Base-by-base conservation (phyloP, 179 eudicot species). In the Actinidia chinensis region DNA sequence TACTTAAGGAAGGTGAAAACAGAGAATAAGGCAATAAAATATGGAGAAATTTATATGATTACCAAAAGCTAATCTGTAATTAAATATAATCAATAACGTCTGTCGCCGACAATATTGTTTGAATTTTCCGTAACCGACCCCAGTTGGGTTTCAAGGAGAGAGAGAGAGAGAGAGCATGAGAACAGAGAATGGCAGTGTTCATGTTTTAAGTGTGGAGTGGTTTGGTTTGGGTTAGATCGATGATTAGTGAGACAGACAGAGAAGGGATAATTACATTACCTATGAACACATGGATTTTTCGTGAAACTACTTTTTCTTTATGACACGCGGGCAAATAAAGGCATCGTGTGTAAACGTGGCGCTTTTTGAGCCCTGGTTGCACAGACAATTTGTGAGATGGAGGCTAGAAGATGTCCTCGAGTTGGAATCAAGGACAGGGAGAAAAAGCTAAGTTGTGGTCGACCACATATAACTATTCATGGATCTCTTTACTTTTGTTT, bases 61-160 rank as follows among this genome's bases (percentile, higher is more conserved):
- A 63, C 71, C 77, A 14, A 43, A 71, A 0, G 47, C 58, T 71
- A 78, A 84, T 81, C 79, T 81, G 65, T 68, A 68, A 79, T 67
- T 79, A 76, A 79, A 69, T 76, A 58, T 42, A 47, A 48, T 52
- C 17, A 66, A 73, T 65, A 67, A 79, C 80, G 79, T 78, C n/a
- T 56, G 75, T 52, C 47, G 80, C 74, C 84, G 78, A 83, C 79
- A 80, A 50, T 67, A 58, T 76, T 67, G 69, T 67, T 82, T 18
- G 82, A 72, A 77, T 78, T 44, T 78, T n/a, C 33, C 6, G 86
- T 78, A 81, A 85, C 79, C 80, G 73, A 77, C 84, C 76, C 40
- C 73, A 61, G 23, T 18, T 9, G 33, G 33, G 42, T 67, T 51
- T 59, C 22, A 40, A 25, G 11, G 36, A 23, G 66, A 60, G 66